phyloP scores from a whole-genome alignment of 2,329 filamentous ascomycete genomes.

The Fusarium acutatum region DNA sequence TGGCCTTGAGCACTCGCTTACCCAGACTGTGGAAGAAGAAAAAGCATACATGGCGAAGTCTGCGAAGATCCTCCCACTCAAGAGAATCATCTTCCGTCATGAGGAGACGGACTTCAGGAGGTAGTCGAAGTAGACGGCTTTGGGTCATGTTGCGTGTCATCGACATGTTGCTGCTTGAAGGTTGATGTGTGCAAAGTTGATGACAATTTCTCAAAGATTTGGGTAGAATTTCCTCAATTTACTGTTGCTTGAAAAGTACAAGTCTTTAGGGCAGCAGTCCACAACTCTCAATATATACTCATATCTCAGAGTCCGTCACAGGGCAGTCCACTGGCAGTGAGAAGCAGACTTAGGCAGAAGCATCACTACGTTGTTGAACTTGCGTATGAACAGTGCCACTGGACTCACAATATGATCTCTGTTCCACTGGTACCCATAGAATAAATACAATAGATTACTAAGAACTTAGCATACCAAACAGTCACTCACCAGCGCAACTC shows the following conservation, averaged over 20 bases:
- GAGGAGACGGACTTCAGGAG: not conserved
- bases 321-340: not conserved
- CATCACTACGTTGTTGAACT: no score
- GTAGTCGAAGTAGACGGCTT: not conserved
- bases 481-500: not conserved
- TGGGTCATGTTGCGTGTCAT: not conserved
- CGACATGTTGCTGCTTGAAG: not conserved
- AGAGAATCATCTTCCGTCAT: not conserved
- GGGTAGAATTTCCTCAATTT: fast-evolving
- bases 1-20: not conserved
- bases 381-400: not conserved
- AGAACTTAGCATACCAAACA: not conserved
- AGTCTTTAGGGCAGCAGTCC: fast-evolving
- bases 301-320: not conserved
- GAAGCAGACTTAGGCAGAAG: not conserved
- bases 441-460: not conserved
- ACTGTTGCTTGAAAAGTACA: fast-evolving
- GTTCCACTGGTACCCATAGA: not conserved
- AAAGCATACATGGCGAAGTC: not conserved
- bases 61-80: not conserved
- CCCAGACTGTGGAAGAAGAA: not conserved
- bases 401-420: fast-evolving
- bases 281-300: not conserved
- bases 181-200: not conserved
- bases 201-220: not conserved